Evolutionary conservation across 306 rosid species (phyloP), one percentile per base, ranked within the genome.

Genomic region (Quercus robur): DNA sequence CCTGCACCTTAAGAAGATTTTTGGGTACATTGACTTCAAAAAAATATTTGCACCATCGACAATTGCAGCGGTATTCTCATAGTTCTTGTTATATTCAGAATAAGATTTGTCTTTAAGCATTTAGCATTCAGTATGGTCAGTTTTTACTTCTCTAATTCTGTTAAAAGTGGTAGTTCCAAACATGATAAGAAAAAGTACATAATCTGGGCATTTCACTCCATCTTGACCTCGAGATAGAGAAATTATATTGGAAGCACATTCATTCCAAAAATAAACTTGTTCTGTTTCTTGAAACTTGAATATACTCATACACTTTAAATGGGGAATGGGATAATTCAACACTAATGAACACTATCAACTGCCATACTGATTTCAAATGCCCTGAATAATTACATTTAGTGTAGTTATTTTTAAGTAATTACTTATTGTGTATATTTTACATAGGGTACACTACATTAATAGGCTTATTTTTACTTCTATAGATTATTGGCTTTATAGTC

Each of bases 401-500:
- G 17, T 31, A 23, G 1, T 59, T 25, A 58, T 44, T 67, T n/a
- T 31, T 28, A 44, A 41, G 17, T n/a, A 74, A 56, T 18, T 66
- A 44, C 23, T 52, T 46, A 49, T 21, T 41, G 49, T 61, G 5
- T 33, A 25, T 33, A 17, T 57, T 31, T 55, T 20, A 70, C 64
- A 4, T 25, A 18, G 51, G 5, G 56, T 30, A 5, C 62, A 30
- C 51, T 23, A 59, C 6, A 69, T 55, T 67, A 62, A 44, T 1
- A 54, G 3, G 28, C 12, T 30, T 70, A 1, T 31, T 30, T 70
- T 3, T 78, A 61, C 51, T 8, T 26, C 28, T 69, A 26, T 73
- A 88, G 89, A 76, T 84, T 64, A 58, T 79, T 58, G 91, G 91
- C 68, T 31, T 88, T 61, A 20, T 88, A 18, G 69, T 86, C 23